A percentile compares a stretch with the other conserved stretches of the same genome.
Conservation (phyloP, 208 protist genomes). For the Leishmania tropica region DNA sequence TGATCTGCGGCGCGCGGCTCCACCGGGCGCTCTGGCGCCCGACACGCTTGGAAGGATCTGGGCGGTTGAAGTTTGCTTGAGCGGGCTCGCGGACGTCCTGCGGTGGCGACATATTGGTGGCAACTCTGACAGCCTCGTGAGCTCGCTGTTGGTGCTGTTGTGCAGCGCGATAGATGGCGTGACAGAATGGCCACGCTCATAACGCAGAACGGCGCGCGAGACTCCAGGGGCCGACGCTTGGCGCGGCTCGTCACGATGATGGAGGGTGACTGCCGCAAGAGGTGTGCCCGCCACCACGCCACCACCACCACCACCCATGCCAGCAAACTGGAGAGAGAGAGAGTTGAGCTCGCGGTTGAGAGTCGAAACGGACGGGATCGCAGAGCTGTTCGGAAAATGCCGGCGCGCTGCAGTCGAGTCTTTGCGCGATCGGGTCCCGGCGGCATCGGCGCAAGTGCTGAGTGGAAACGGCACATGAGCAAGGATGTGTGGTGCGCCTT, state of each 20-base stretch:
- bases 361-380: slow-evolving; percentile 18
- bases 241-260: neutral
- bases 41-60: neutral
- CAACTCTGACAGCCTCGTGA: neutral
- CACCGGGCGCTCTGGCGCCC: neutral
- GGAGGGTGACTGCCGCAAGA: neutral
- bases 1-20: neutral
- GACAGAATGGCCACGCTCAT: slow-evolving; percentile 12
- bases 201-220: neutral
- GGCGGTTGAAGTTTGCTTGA: neutral
- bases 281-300: neutral
- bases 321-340: slow-evolving; percentile 25
- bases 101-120: neutral
- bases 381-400: neutral
- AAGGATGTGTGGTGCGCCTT: neutral
- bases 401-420: neutral
- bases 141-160: neutral
- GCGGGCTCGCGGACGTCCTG: neutral
- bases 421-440: neutral
- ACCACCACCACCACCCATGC: neutral
- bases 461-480: neutral
- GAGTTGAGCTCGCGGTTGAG: slow-evolving; percentile 28
- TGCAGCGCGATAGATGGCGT: neutral
- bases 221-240: slow-evolving; percentile 22
- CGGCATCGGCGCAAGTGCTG: neutral